Percentiles rank a stretch among this genome's conserved stretches.
Evolutionary conservation across 495 filamentous ascomycete genomes (phyloP).

Genomic region (Stereocaulon alpinum): DNA sequence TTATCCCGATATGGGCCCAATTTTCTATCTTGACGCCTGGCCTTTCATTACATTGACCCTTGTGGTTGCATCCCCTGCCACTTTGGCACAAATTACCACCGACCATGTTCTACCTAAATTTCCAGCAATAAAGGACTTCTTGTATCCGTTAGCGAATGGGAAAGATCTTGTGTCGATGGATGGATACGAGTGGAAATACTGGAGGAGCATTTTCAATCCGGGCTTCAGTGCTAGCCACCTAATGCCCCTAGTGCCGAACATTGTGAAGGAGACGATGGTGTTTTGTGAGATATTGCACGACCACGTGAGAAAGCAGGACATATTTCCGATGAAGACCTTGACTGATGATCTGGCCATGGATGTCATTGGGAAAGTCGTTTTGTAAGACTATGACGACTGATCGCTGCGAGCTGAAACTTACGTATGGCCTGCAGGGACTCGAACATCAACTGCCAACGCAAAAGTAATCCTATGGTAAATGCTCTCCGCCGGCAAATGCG

Average conservation of each 20-base stretch:
- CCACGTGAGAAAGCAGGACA: conserved; percentile 12
- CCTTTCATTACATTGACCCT: conserved; percentile 21
- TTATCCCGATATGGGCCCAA: conserved; percentile 14
- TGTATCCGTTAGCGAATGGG: conserved; percentile 24
- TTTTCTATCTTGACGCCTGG: conserved; percentile 28
- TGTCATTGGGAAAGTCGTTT: conserved; percentile 27
- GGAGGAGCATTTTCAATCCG: conserved; percentile 30
- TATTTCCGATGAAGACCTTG: conserved; percentile 17
- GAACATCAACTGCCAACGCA: conserved; percentile 20
- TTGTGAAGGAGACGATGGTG: conserved; percentile 28
- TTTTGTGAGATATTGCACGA: conserved; percentile 23
- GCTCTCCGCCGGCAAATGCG: conserved; percentile 22
- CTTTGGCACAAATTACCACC: conserved; percentile 18
- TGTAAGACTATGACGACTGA: conserved; percentile 8
- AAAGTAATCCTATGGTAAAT: conserved; percentile 20
- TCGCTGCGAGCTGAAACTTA: neutral
- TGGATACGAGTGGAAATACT: conserved; percentile 28
- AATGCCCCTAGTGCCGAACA: conserved; percentile 25
- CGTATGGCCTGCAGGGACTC: neutral
- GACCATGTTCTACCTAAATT: conserved; percentile 15
- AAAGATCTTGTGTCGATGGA: conserved; percentile 26
- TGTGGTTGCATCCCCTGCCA: conserved; percentile 19
- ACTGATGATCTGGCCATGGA: conserved; percentile 13
- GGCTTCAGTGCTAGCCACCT: conserved; percentile 31
- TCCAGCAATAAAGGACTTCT: conserved; percentile 11